Evolutionary conservation across 129 eudicot species (phyloP).

Genomic region (Lonicera japonica): DNA sequence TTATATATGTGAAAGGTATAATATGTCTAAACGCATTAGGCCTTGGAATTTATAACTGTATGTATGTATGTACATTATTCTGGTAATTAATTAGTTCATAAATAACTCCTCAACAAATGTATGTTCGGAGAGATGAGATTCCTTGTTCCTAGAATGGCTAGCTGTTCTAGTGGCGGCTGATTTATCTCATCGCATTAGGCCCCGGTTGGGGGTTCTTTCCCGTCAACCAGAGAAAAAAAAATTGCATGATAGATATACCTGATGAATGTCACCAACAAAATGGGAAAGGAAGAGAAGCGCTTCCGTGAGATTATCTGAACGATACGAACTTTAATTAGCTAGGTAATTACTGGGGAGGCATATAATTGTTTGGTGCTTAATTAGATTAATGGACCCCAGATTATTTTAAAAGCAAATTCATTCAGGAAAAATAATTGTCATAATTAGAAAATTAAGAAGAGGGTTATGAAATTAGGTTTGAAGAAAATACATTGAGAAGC

Average conservation of each 20-base stretch:
- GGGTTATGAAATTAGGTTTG: neutral
- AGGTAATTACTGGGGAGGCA: neutral
- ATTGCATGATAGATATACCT: slow-evolving; percentile 42
- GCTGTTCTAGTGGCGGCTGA: too few species aligned
- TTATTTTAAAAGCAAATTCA: too few species aligned
- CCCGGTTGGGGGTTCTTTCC: too few species aligned
- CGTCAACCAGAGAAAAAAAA: too few species aligned
- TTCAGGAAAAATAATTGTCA: neutral
- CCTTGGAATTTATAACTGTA: too few species aligned
- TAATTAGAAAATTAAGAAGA: neutral
- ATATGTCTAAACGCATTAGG: too few species aligned
- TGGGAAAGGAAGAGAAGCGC: slow-evolving; percentile 87
- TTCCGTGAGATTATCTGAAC: slow-evolving; percentile 79
- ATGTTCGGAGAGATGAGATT: too few species aligned
- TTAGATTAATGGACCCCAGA: neutral
- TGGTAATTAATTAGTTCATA: neutral
- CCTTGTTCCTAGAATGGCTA: too few species aligned
- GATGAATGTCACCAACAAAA: slow-evolving; percentile 87
- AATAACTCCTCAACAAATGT: neutral
- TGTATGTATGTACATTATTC: neutral
- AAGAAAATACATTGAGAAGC: slow-evolving; percentile 45
- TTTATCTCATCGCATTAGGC: too few species aligned
- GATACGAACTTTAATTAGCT: too few species aligned
- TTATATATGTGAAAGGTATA: too few species aligned
- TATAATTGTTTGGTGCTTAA: neutral